Evolutionary conservation across 495 filamentous ascomycete genomes (phyloP).

Genomic region (Oidiodendron maius): DNA sequence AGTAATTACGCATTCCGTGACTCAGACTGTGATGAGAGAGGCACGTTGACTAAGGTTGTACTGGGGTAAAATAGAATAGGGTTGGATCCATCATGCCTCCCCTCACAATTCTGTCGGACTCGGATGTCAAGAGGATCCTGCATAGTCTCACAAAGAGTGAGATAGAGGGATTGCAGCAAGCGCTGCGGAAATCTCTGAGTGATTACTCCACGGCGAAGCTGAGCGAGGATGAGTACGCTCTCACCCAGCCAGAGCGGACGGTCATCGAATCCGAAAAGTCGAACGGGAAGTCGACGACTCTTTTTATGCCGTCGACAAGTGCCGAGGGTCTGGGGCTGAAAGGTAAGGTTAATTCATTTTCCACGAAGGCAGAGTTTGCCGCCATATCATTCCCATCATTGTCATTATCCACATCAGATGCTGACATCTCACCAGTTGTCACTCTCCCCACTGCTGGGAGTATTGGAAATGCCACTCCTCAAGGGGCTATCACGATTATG

Average conservation of each 20-base stretch:
- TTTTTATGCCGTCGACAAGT: constrained; percentile 83
- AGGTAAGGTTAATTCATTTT: too few relatives aligned
- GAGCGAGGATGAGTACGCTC: constrained; percentile 25
- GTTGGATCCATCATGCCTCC: constrained; percentile 12
- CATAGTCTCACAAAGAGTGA: constrained; percentile 65
- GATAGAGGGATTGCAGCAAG: constrained; percentile 54
- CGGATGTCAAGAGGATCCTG: constrained; percentile 65
- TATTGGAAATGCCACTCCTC: constrained; percentile 52
- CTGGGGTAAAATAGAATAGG: not conserved
- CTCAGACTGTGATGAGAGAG: not conserved
- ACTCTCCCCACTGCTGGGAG: constrained; percentile 21
- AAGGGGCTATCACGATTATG: constrained; percentile 74
- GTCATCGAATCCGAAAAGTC: constrained; percentile 60
- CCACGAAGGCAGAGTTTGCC: too few relatives aligned
- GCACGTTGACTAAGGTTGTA: not conserved
- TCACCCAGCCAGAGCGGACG: constrained; percentile 73
- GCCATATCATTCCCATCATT: too few relatives aligned
- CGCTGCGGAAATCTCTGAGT: constrained; percentile 70
- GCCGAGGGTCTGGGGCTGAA: constrained; percentile 42
- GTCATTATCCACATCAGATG: too few relatives aligned
- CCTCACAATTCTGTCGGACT: constrained; percentile 56
- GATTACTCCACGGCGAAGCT: constrained; percentile 71
- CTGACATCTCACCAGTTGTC: constrained; percentile 17
- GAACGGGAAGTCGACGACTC: constrained; percentile 71
- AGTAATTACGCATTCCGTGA: not conserved